A percentile compares a stretch with the other conserved stretches of the same genome.
phyloP scores from a whole-genome alignment of 2,329 filamentous ascomycete genomes.

The Chaetothyriales sp. region DNA sequence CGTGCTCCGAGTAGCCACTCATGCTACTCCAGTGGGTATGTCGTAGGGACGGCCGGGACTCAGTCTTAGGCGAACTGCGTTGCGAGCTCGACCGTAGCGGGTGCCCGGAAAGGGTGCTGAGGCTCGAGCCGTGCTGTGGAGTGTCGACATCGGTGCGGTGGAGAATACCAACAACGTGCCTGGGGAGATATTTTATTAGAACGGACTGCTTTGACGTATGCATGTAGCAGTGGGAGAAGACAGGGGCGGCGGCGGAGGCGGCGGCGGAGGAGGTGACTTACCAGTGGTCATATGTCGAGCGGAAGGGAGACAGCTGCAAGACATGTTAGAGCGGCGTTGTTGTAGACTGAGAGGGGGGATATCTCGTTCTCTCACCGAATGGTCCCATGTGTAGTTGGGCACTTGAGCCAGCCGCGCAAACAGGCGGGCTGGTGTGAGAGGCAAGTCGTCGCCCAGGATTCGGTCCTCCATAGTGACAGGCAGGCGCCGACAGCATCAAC shows the following conservation, averaged over 20 bases:
- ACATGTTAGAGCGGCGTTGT: constrained; percentile 3
- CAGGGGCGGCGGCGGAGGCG: constrained; percentile 30
- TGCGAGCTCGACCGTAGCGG: constrained; percentile 29
- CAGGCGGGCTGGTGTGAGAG: constrained; percentile 48
- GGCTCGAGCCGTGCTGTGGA: constrained; percentile 34
- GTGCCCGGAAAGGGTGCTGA: constrained; percentile 21
- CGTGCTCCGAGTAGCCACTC: constrained; percentile 31
- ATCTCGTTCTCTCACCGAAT: constrained; percentile 27
- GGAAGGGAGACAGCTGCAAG: constrained; percentile 24
- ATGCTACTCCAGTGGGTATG: constrained; percentile 36
- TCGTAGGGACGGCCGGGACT: constrained; percentile 26
- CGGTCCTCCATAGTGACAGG: constrained; percentile 12
- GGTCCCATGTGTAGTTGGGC: constrained; percentile 63
- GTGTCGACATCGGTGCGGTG: constrained; percentile 37
- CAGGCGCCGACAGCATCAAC: not conserved
- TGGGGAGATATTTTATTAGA: not conserved
- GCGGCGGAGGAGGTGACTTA: constrained; percentile 2
- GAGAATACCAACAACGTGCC: constrained; percentile 47
- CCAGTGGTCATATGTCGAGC: constrained; percentile 76
- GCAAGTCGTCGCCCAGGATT: constrained; percentile 32
- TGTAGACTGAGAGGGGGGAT: not conserved
- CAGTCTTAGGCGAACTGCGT: constrained; percentile 29
- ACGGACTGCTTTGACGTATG: not conserved
- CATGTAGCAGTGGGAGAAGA: not conserved
- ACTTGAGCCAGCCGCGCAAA: constrained; percentile 60